Base-by-base conservation (phyloP, 2,329 filamentous ascomycete genomes). In the Zymoseptoria pseudotritici region DNA sequence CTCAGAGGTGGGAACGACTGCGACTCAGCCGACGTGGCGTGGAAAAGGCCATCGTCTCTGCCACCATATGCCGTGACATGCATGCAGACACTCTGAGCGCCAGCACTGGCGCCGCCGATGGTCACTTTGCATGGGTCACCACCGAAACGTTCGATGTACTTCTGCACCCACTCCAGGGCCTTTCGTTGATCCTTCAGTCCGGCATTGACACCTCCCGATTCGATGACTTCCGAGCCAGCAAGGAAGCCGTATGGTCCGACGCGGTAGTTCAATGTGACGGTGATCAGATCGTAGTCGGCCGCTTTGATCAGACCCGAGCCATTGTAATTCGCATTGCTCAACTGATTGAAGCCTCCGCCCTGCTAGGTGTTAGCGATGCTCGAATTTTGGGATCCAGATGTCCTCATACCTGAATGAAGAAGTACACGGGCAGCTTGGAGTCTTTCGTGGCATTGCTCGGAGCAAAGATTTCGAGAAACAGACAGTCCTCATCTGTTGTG, bases 171-270 rank as follows among this genome's bases (percentile, higher is more conserved):
- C 61, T 87, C 71, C 13, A 91, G 72, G 0, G 83, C 85, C 68
- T 87, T 86, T 56, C 85, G 77, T 72, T 90, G 87, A 70, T 91
- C 88, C 36, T 82, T 81, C 0, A 91, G 76, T 1, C 89, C 89
- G 65, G 85, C 86, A 71, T 91, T 91, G 42, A 86, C 70, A 59
- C 80, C 82, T 2, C 83, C 81, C 4, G 74, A 65, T 64, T 68
- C 67, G 31, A 74, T 65, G 1, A 86, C 73, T 65, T 87, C 81
- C 17, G 81, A 75, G 58, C 84, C 78, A 1, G 83, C 82, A 11
- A 92, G 78, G 69, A 91, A 92, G 0, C 89, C 89, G 65, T 85
- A 91, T 0, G 83, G 81, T 0, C 88, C 88, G 10, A 92, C 87
- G 4, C 89, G 85, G 70, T 92, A 91, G 73, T 91, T 91, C 74